Conservation (phyloP, 1,284 basidiomycete genomes). For the Trichosporon asahii region DNA sequence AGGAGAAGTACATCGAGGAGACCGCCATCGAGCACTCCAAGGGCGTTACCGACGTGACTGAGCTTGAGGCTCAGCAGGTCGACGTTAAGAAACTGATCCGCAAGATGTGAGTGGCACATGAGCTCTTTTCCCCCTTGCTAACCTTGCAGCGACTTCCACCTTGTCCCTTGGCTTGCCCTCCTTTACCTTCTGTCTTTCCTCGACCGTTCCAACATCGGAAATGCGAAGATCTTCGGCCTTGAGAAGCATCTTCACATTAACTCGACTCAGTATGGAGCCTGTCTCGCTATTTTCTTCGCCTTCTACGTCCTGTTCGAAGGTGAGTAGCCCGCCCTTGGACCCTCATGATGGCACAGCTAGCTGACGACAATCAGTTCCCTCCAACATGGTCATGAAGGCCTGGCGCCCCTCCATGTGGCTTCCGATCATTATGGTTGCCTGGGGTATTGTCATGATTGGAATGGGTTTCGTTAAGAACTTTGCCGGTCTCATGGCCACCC, state of each 20-base stretch:
- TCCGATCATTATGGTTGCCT: slow-evolving; percentile 35
- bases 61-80: slow-evolving; percentile 15
- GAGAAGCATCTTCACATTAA: slow-evolving; percentile 31
- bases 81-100: slow-evolving; percentile 10
- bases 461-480: slow-evolving; percentile 45
- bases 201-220: slow-evolving; percentile 72
- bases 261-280: slow-evolving; percentile 28
- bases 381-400: slow-evolving; percentile 58
- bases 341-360: slow-evolving; percentile 34
- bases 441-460: slow-evolving; percentile 51
- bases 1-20: slow-evolving; percentile 8
- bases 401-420: slow-evolving; percentile 33
- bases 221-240: slow-evolving; percentile 45
- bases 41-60: slow-evolving; percentile 5
- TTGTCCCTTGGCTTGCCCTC: slow-evolving; percentile 49
- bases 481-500: slow-evolving; percentile 46
- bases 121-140: background rate
- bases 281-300: slow-evolving; percentile 57
- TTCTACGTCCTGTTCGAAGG: slow-evolving; percentile 63
- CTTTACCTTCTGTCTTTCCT: slow-evolving; percentile 66
- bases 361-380: slow-evolving; percentile 53
- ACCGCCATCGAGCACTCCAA: slow-evolving; percentile 2
- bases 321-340: background rate
- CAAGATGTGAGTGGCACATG: slow-evolving; percentile 8
- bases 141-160: slow-evolving; percentile 21